Conservation (phyloP, 163 green algal species). For the Prototheca wickerhamii region DNA sequence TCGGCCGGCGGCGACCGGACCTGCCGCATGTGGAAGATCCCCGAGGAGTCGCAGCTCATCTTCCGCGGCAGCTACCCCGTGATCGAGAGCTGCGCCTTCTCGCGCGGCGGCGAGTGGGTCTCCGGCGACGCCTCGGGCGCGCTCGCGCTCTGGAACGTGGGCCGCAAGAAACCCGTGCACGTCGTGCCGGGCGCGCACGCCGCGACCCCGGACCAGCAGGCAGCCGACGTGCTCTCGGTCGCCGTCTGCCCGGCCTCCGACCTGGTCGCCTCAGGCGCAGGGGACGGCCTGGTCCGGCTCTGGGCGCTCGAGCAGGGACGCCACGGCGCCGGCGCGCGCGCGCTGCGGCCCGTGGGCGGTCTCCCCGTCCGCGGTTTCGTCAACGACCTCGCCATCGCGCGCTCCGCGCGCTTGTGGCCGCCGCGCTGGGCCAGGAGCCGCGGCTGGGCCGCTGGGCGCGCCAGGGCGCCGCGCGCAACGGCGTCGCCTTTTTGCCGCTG, state of each 20-base stretch:
- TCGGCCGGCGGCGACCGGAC: conserved; percentile 74
- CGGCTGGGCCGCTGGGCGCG: conserved; percentile 74
- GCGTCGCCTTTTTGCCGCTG: conserved; percentile 65
- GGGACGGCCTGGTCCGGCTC: conserved; percentile 75
- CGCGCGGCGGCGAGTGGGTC: conserved; percentile 69
- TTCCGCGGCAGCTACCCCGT: conserved; percentile 36
- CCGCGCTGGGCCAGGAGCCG: conserved; percentile 76
- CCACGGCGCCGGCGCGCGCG: conserved; percentile 16
- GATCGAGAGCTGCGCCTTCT: conserved; percentile 55
- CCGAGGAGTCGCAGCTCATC: conserved; percentile 91
- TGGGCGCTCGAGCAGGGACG: conserved; percentile 52
- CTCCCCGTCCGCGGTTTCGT: conserved; percentile 75
- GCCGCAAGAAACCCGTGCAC: conserved; percentile 79
- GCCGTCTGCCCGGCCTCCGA: conserved; percentile 64
- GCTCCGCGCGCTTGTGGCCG: conserved; percentile 59
- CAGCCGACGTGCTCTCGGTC: conserved; percentile 72
- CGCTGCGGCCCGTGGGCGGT: conserved; percentile 41
- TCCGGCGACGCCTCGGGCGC: conserved; percentile 68
- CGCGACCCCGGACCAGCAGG: conserved; percentile 10
- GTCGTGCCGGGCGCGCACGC: conserved; percentile 54
- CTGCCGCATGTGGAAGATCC: conserved; percentile 91
- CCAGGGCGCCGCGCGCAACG: conserved; percentile 55
- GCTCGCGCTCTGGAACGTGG: conserved; percentile 56
- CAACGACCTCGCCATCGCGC: conserved; percentile 64
- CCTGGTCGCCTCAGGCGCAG: conserved; percentile 77